Evolutionary conservation across 768 basidiomycete species (phyloP).

Genomic region (Xerocomus potaroensis): DNA sequence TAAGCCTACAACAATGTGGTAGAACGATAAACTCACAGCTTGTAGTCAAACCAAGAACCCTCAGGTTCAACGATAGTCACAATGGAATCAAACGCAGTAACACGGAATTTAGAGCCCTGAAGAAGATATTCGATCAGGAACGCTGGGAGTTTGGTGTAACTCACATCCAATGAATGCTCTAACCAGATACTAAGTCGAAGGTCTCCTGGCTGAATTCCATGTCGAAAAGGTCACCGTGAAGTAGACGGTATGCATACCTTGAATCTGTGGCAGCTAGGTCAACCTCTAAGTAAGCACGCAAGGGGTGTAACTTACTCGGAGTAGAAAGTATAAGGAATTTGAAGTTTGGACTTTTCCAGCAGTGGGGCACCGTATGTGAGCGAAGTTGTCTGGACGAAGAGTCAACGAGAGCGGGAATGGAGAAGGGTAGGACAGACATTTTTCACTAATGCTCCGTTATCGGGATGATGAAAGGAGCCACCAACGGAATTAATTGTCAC

Average conservation of each 20-base stretch:
- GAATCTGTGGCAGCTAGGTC: slow-evolving; percentile 40
- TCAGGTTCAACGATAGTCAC: slow-evolving; percentile 80
- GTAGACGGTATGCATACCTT: slow-evolving; percentile 40
- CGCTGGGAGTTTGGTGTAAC: slow-evolving; percentile 13
- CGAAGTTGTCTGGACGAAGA: slow-evolving; percentile 65
- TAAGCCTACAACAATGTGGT: slow-evolving; percentile 1
- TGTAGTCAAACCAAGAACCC: slow-evolving; percentile 70
- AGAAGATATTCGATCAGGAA: background rate
- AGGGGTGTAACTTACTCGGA: slow-evolving; percentile 62
- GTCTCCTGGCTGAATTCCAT: slow-evolving; percentile 59
- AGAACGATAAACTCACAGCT: slow-evolving; percentile 53
- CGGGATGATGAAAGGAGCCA: slow-evolving; percentile 65
- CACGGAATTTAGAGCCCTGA: slow-evolving; percentile 60
- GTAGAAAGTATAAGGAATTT: slow-evolving; percentile 69
- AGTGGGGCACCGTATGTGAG: slow-evolving; percentile 51
- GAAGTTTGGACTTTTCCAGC: slow-evolving; percentile 52
- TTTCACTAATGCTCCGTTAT: slow-evolving; percentile 60
- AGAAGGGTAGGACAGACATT: slow-evolving; percentile 46
- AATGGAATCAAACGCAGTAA: slow-evolving; percentile 68
- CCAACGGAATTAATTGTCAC: slow-evolving; percentile 61
- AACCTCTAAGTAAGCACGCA: background rate
- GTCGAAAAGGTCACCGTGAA: slow-evolving; percentile 1
- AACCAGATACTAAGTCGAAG: slow-evolving; percentile 70
- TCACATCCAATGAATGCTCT: slow-evolving; percentile 63
- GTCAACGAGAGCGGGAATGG: background rate